Evolutionary conservation across 176 grass and related monocot genomes (phyloP), one percentile per base, ranked within the genome.

Genomic region (Carex myosuroides): DNA sequence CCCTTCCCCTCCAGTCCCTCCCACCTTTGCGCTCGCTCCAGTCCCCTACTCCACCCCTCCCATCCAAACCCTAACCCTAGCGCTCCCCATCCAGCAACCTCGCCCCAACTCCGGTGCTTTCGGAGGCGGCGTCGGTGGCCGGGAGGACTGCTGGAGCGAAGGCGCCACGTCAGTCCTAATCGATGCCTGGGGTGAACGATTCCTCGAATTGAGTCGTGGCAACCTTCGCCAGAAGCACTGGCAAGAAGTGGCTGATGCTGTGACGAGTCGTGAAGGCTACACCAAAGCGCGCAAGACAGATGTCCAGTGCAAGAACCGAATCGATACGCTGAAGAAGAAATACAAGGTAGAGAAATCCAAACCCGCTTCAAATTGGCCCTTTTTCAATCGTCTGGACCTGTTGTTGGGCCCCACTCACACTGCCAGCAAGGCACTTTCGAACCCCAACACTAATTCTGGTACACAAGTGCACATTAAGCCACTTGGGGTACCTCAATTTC

Each of bases 311-410:
- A 99, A 99, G 89, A 99, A 99, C 87, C 93, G 96, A 65, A 92
- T 99, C 81, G 93, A 99, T 55, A 99, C 96, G 83, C 93, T 99
- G 56, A 99, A 99, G 91, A 99, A 99, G 96, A 99, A 95, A 70
- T 99, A 99, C 70, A 99, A 99, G 91, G 67, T 92, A 41, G 96
- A 99, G 89, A 88, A 91, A 82, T 54, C 85, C 57, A 99, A 99
- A 89, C 70, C 85, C 5, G 64, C 60, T 84, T 92, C 93, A 2
- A 84, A 62, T n/a, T 99, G 96, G 96, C 91, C 92, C 21, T 99
- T 99, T 71, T 99, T 91, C 57, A 75, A 79, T 65, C 97, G 91
- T 74, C 90, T 99, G 2, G 88, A 99, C 62, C 60, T 64, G 22
- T 90, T 99, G 60, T 90, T 99, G 22, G 91, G 91, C 18, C 93